Evolutionary conservation across 371 early-diverging fungal species (phyloP).

Genomic region (Lichtheimia corymbifera): DNA sequence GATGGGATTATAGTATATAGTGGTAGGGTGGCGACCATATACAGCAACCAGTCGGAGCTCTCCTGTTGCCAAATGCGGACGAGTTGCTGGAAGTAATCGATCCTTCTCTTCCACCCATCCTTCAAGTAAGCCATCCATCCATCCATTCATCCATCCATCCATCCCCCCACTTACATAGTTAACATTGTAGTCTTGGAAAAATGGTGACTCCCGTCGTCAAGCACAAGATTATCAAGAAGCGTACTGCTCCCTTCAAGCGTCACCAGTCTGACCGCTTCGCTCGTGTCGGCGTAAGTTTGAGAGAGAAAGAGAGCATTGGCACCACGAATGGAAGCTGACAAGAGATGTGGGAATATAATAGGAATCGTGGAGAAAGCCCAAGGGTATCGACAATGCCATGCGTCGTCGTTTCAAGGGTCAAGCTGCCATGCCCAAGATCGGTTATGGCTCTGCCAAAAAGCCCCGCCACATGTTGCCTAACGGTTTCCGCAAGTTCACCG

Average conservation of each 20-base stretch:
- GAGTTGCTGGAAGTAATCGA: not conserved
- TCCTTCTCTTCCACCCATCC: conserved; percentile 10
- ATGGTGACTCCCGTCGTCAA: conserved; percentile 92
- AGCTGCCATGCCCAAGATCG: conserved; percentile 99
- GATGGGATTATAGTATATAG: too few relatives aligned
- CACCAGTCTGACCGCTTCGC: conserved; percentile 99
- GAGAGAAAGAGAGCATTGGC: too few relatives aligned
- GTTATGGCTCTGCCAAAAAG: conserved; percentile 96
- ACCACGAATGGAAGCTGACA: not conserved
- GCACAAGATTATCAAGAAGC: conserved; percentile 97
- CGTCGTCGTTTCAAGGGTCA: conserved; percentile 98
- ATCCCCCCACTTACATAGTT: not conserved
- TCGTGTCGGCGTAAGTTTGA: conserved; percentile 80
- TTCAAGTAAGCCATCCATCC: conserved; percentile 4
- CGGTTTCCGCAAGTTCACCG: conserved; percentile 98
- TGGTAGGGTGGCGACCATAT: too few relatives aligned
- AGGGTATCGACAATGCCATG: conserved; percentile 99
- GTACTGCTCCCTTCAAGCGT: conserved; percentile 96
- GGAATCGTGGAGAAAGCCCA: conserved; percentile 99
- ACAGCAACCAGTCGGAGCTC: too few relatives aligned
- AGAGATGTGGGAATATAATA: conserved; percentile 26
- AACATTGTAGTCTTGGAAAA: not conserved
- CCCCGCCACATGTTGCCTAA: conserved; percentile 97
- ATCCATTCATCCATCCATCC: conserved; percentile 2
- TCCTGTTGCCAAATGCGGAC: too few relatives aligned